Base-by-base conservation (phyloP, 306 rosid species). In the Gastrolobium villosum region DNA sequence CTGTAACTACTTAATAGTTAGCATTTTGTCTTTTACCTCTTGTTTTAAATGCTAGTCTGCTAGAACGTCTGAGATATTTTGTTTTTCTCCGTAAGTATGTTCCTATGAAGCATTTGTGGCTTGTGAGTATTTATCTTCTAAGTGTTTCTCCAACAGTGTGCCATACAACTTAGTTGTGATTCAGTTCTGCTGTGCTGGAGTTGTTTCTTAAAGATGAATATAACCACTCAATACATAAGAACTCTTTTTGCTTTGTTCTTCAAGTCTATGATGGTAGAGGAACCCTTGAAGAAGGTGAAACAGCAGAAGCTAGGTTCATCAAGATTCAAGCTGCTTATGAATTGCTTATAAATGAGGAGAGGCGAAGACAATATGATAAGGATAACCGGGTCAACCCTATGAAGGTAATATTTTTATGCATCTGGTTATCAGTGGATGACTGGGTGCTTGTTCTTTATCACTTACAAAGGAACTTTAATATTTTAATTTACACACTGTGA, bases 241-340 rank as follows among this genome's bases (percentile, higher is more conserved):
- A 80, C 54, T 80, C 53, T 14, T 28, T 67, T 57, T 71, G 20
- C 56, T 64, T 86, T 62, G 71, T 50, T 68, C 35, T 69, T 78
- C 48, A 43, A 91, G 98, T 93, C 52, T 93, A 93, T 79, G 77
- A 95, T 81, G 98, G 98, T 55, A 90, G 91, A 88, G 98, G 99
- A 72, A 90, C 88, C 32, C 94, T 92, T 14, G 97, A 91, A 83
- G 98, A 92, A 81, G 98, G 97, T 74, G 99, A 95, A 86, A 95
- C 97, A 49, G 91, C 98, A 52, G 99, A 89, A 84, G 88, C 92
- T 80, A 92, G 97, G 76, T 92, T 94, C 85, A 94, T 94, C 53
- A 94, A 94, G 89, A 89, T 95, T 82, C 98, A 92, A 91, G 98
- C 99, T 72, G 98, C 99, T 69, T 95, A 95, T 80, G 99, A 95